These are phyloP conservation scores for Colletotrichum liriopes DNA, from an alignment of 2,329 filamentous ascomycete genomes.

Conservation along the genomic window DNA sequence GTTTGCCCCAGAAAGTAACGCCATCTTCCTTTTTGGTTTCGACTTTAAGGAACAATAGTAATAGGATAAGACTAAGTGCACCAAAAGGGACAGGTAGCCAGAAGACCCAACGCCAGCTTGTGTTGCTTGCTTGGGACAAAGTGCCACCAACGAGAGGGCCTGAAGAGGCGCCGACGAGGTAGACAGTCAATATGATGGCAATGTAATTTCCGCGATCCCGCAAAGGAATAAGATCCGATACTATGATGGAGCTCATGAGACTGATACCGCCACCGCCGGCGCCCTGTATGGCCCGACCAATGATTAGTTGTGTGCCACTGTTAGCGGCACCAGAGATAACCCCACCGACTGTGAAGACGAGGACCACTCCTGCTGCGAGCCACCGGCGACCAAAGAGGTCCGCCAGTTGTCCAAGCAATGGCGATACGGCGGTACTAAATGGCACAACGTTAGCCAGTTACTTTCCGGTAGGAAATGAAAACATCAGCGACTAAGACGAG, in stretches of 20 bases:
- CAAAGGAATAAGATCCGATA: conserved; percentile 65
- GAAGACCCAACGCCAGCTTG: conserved; percentile 59
- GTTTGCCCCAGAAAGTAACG: conserved; percentile 47
- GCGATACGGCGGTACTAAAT: neutral
- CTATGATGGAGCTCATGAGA: conserved; percentile 53
- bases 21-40: conserved; percentile 45
- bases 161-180: conserved; percentile 52
- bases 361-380: conserved; percentile 57
- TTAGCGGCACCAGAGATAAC: conserved; percentile 65
- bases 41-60: conserved; percentile 57
- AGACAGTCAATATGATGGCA: conserved; percentile 51
- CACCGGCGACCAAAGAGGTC: conserved; percentile 68
- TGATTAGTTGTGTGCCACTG: conserved; percentile 64
- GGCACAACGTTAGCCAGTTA: too few species aligned
- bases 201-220: conserved; percentile 60
- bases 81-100: conserved; percentile 51
- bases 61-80: conserved; percentile 50
- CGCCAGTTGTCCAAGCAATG: conserved; percentile 62
- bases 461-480: too few species aligned
- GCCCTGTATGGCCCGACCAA: conserved; percentile 65
- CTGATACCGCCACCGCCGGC: conserved; percentile 55
- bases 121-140: conserved; percentile 45
- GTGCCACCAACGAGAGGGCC: conserved; percentile 54
- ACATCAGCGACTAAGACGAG: too few species aligned
- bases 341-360: conserved; percentile 67